Percentiles rank a stretch among this genome's conserved stretches.
phyloP scores from a whole-genome alignment of 2,329 filamentous ascomycete genomes.

The Ophiostoma angusticollis region DNA sequence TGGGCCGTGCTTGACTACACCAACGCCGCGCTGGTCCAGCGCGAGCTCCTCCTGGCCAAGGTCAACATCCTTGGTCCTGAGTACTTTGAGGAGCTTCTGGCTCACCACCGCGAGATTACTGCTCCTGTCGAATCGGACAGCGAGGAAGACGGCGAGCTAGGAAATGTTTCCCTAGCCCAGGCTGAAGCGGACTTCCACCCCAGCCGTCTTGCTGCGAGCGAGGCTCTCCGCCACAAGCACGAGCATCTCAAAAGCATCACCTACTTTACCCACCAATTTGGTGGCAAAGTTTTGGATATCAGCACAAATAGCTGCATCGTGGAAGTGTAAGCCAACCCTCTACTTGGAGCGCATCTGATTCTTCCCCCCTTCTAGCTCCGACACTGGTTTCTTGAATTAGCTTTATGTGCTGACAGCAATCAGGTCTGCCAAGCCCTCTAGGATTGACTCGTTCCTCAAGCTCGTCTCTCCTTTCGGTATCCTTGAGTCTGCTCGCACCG shows the following conservation, averaged over 20 bases:
- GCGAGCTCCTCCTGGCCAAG: conserved; percentile 89
- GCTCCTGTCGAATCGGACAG: conserved; percentile 27
- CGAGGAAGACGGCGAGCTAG: conserved; percentile 30
- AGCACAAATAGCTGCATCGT: conserved; percentile 98
- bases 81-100: conserved; percentile 93
- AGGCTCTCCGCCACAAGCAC: conserved; percentile 92
- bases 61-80: conserved; percentile 93
- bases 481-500: conserved; percentile 86
- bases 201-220: conserved; percentile 67
- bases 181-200: conserved; percentile 69
- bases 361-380: background rate
- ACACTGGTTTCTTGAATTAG: too few species aligned
- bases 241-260: conserved; percentile 95
- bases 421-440: conserved; percentile 79
- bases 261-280: conserved; percentile 93
- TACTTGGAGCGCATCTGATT: background rate
- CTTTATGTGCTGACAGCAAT: too few species aligned
- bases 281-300: conserved; percentile 93
- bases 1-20: conserved; percentile 99
- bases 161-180: conserved; percentile 31
- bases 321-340: conserved; percentile 85
- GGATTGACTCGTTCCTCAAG: conserved; percentile 97
- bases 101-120: conserved; percentile 85
- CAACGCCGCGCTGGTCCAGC: conserved; percentile 80
- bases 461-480: conserved; percentile 90